A percentile compares a stretch with the other conserved stretches of the same genome.
Evolutionary conservation across 1,284 basidiomycete species (phyloP).

Genomic region (Gymnopus androsaceus): DNA sequence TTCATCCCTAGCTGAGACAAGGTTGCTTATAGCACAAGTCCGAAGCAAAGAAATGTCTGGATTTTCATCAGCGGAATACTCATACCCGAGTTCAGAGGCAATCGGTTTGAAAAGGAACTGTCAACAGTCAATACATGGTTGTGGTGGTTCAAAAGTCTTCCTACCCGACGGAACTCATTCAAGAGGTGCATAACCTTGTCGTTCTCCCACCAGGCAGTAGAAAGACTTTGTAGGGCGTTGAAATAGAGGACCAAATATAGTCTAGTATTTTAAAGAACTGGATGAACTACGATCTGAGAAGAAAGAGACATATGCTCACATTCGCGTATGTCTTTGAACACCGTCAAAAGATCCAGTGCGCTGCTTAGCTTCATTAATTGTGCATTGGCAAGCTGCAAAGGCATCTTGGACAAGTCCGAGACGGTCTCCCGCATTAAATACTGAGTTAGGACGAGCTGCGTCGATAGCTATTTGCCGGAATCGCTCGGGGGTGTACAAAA

Average conservation of each 20-base stretch:
- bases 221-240: constrained; percentile 56
- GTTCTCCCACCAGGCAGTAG: constrained; percentile 88
- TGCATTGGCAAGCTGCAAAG: constrained; percentile 78
- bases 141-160: constrained; percentile 23
- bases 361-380: constrained; percentile 79
- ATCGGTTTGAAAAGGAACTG: constrained; percentile 79
- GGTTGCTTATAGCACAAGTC: constrained; percentile 72
- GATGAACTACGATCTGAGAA: not conserved
- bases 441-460: constrained; percentile 64
- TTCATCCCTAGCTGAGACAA: constrained; percentile 65
- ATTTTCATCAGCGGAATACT: constrained; percentile 70
- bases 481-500: constrained; percentile 83
- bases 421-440: constrained; percentile 83
- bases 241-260: constrained; percentile 75
- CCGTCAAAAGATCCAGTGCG: constrained; percentile 72
- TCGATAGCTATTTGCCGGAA: constrained; percentile 80
- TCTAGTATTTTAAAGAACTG: constrained; percentile 39
- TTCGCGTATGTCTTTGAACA: constrained; percentile 73
- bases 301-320: constrained; percentile 45
- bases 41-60: constrained; percentile 78
- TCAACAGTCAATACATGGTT: not conserved
- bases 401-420: constrained; percentile 86
- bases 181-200: constrained; percentile 60
- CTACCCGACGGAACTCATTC: constrained; percentile 66
- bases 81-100: constrained; percentile 80